Conservation (phyloP, 306 rosid species). For the Fragaria iinumae region DNA sequence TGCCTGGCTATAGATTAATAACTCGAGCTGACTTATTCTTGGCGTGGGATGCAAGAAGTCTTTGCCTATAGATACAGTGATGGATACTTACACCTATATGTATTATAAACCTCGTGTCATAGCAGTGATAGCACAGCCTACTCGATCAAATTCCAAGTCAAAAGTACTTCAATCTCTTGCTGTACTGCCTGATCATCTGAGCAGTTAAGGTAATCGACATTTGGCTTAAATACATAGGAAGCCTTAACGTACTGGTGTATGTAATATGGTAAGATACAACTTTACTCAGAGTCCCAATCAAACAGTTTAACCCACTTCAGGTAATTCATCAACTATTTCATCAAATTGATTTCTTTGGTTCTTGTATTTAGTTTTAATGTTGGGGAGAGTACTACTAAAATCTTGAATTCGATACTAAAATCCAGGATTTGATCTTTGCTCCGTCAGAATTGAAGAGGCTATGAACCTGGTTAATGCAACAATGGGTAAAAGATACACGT, state of each 20-base stretch:
- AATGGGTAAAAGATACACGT: too few species aligned
- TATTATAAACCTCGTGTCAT: neutral
- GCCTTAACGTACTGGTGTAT: neutral
- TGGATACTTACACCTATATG: neutral
- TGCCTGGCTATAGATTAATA: neutral
- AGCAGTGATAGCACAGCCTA: too few species aligned
- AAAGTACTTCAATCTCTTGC: too few species aligned
- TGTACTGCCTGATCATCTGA: too few species aligned
- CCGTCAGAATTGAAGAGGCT: constrained; percentile 14
- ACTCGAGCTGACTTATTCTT: neutral
- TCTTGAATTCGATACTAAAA: too few species aligned
- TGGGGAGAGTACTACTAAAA: too few species aligned
- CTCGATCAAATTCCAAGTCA: too few species aligned
- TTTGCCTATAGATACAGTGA: too few species aligned
- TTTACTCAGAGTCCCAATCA: neutral
- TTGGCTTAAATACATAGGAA: neutral
- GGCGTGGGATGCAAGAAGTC: neutral
- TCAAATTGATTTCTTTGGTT: too few species aligned
- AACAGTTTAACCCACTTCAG: neutral
- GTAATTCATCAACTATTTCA: neutral
- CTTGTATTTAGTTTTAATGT: too few species aligned
- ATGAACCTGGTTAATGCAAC: neutral
- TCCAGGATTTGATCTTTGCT: too few species aligned
- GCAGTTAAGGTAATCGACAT: too few species aligned
- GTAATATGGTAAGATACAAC: neutral